Evolutionary conservation across 352 stramenopile species (phyloP).

Genomic region (Phytophthora foliorum): DNA sequence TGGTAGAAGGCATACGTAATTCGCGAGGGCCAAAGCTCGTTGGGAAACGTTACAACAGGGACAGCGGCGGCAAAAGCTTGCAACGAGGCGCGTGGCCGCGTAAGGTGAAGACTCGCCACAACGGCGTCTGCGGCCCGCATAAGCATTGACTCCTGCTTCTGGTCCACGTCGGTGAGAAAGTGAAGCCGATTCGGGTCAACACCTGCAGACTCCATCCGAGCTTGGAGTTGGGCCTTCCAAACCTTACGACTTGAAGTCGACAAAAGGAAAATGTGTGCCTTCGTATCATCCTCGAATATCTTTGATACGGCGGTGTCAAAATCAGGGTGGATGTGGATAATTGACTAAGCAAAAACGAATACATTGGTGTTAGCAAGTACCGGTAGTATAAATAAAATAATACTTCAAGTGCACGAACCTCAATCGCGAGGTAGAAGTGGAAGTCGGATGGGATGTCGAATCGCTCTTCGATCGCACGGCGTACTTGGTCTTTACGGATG

Average conservation of each 20-base stretch:
- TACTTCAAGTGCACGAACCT: slow-evolving; percentile 44
- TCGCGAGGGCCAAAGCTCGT: slow-evolving; percentile 67
- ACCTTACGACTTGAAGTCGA: slow-evolving; percentile 56
- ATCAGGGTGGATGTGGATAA: slow-evolving; percentile 80
- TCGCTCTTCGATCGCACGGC: slow-evolving; percentile 56
- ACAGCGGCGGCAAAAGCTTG: slow-evolving; percentile 69
- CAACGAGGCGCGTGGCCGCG: slow-evolving; percentile 54
- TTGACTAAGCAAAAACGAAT: slow-evolving; percentile 49
- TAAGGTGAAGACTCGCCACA: slow-evolving; percentile 66
- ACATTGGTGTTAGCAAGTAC: not conserved
- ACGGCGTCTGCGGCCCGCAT: slow-evolving; percentile 67
- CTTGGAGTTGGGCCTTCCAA: slow-evolving; percentile 60
- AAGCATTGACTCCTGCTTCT: slow-evolving; percentile 61
- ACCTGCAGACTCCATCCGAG: slow-evolving; percentile 48
- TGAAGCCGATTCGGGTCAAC: slow-evolving; percentile 46
- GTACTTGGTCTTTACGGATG: slow-evolving; percentile 54
- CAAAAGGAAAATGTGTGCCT: slow-evolving; percentile 73
- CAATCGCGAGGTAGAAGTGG: slow-evolving; percentile 71
- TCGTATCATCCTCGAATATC: slow-evolving; percentile 56
- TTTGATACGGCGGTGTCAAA: slow-evolving; percentile 63
- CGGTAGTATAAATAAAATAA: not conserved
- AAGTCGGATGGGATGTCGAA: slow-evolving; percentile 65
- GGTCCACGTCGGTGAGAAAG: slow-evolving; percentile 71
- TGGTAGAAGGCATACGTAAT: slow-evolving; percentile 75
- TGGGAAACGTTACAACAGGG: slow-evolving; percentile 70